Evolutionary conservation across 768 basidiomycete species (phyloP).

Genomic region (Tricholoma flavovirens): DNA sequence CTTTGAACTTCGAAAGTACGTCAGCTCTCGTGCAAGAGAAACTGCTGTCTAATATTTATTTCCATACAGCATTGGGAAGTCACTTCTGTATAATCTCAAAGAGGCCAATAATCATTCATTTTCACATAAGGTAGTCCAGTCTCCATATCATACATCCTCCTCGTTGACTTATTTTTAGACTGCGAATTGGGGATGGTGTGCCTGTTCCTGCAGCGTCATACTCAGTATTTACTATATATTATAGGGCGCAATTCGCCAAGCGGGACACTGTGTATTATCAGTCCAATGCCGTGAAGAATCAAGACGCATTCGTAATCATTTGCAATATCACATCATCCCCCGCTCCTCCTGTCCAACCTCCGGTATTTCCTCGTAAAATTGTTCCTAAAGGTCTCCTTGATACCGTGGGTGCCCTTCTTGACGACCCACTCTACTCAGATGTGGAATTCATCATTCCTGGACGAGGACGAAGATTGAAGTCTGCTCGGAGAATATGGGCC

Average conservation of each 20-base stretch:
- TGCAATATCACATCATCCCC: constrained; percentile 76
- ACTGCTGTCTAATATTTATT: constrained; percentile 18
- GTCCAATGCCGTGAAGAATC: constrained; percentile 40
- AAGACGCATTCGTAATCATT: constrained; percentile 69
- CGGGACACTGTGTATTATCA: constrained; percentile 67
- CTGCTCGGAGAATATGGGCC: constrained; percentile 56
- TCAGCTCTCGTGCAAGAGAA: background rate
- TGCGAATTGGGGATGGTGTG: constrained; percentile 84
- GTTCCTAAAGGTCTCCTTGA: constrained; percentile 67
- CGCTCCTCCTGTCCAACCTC: constrained; percentile 38
- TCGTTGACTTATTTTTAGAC: constrained; percentile 37
- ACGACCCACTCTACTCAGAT: constrained; percentile 83
- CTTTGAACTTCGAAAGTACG: constrained; percentile 73
- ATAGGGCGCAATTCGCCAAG: constrained; percentile 74
- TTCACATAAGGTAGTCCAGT: constrained; percentile 45
- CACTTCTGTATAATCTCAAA: constrained; percentile 53
- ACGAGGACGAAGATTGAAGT: constrained; percentile 29
- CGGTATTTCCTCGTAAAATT: constrained; percentile 38
- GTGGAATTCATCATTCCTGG: constrained; percentile 71
- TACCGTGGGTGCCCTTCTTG: constrained; percentile 67
- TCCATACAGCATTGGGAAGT: constrained; percentile 33
- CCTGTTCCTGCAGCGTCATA: background rate
- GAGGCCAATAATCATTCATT: constrained; percentile 83
- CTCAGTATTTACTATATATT: background rate
- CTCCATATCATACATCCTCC: background rate